Evolutionary conservation across 2,329 filamentous ascomycete species (phyloP), one percentile per base, ranked within the genome.

Genomic region (Calonectria hawksworthii): DNA sequence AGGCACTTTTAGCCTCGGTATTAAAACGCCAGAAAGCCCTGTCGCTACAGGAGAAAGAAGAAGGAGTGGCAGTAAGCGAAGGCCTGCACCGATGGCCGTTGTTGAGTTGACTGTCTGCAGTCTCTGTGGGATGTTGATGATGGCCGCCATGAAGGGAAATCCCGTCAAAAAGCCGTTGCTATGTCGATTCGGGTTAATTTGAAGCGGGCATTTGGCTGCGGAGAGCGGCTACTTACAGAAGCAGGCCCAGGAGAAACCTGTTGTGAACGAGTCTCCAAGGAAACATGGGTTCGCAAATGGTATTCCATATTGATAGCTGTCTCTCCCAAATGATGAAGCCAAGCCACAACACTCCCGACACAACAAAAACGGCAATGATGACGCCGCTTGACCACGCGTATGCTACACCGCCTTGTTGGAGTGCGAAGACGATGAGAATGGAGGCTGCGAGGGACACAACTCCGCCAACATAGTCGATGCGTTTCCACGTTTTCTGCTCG

Each of bases 391-490:
- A 79, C 88, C 88, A 90, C 4, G 85, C 76, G 66, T 86, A 88
- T 8, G 81, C 81, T 23, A 83, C 78, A 7, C 88, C 87, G 8
- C 81, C 87, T 75, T 88, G 83, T 61, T 90, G 85, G 18, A 90
- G 81, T 1, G 85, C 87, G 50, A 88, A 86, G 21, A 89, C 84
- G n/a, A 89, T 77, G 4, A 89, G 81, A 4, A 87, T 83, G 0
- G 87, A 87, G 4, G 84, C 84, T 0, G 83, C 83, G 9, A 89
- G 81, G 0, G 85, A 78, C 3, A 88, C 64, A 38, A 84, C 71
- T 3, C 79, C 79, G n/a, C 80, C 80, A 5, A 77, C 21, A 44
- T 74, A 66, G 69, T 79, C 79, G n/a, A 79, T 52, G 14, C 3
- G 71, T 50, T 18, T 61, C 54, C 52, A 76, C 70, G 44, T 68